Percentiles rank a stretch among this genome's conserved stretches.
Evolutionary conservation across 805 yeast genomes (phyloP).

Genomic region (Pichia cabralensis): DNA sequence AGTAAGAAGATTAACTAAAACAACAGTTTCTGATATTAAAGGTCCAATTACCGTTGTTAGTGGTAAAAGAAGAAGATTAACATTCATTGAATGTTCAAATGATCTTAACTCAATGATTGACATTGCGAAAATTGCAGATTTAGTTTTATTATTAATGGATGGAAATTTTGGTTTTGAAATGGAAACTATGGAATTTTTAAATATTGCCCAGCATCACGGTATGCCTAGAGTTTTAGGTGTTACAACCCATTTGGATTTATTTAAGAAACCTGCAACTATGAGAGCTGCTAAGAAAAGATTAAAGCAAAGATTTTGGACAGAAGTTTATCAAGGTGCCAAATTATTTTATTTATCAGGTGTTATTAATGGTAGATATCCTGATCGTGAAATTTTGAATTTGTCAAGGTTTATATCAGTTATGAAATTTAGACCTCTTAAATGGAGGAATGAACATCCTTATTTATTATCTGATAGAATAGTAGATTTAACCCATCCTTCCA

Average conservation of each 20-base stretch:
- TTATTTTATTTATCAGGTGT: constrained; percentile 91
- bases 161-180: constrained; percentile 97
- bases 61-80: constrained; percentile 85
- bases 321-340: constrained; percentile 97
- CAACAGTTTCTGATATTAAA: constrained; percentile 72
- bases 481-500: constrained; percentile 88
- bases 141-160: constrained; percentile 81
- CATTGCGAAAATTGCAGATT: constrained; percentile 89
- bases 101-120: constrained; percentile 95
- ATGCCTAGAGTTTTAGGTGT: constrained; percentile 96
- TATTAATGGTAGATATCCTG: constrained; percentile 95
- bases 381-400: constrained; percentile 84
- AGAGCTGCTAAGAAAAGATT: constrained; percentile 86
- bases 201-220: constrained; percentile 95
- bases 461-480: constrained; percentile 79
- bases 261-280: constrained; percentile 80
- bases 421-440: constrained; percentile 97
- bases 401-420: constrained; percentile 90
- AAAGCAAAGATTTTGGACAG: constrained; percentile 97
- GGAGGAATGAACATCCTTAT: constrained; percentile 99
- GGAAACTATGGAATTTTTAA: constrained; percentile 99
- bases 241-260: constrained; percentile 90
- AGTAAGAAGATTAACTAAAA: constrained; percentile 79
- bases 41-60: constrained; percentile 97
- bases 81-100: constrained; percentile 86